phyloP scores from a whole-genome alignment of 177 flowering plant genomes.

The Tripterygium wilfordii region DNA sequence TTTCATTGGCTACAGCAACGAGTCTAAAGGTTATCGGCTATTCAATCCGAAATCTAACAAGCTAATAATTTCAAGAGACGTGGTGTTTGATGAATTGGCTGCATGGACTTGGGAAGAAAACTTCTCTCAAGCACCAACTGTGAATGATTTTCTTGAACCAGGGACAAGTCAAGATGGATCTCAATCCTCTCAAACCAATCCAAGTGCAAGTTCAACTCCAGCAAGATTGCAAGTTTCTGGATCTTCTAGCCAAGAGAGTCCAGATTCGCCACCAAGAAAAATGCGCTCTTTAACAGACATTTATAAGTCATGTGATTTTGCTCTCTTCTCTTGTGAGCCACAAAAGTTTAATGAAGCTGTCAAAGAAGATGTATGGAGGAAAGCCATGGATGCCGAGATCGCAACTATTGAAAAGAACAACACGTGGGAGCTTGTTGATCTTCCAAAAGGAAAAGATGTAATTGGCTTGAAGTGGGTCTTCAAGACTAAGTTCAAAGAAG shows the following conservation, averaged over 20 bases:
- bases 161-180: too few relatives aligned
- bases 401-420: background rate
- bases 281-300: background rate
- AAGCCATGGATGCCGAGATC: background rate
- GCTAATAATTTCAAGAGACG: background rate
- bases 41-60: background rate
- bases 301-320: background rate
- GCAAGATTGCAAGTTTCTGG: too few relatives aligned
- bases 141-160: too few relatives aligned
- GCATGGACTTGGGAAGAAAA: background rate
- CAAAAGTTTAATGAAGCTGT: background rate
- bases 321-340: background rate
- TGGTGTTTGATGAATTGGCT: background rate
- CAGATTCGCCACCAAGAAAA: background rate
- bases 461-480: background rate
- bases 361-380: background rate
- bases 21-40: background rate
- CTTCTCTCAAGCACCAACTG: too few relatives aligned
- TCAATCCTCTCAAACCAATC: too few relatives aligned
- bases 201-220: too few relatives aligned
- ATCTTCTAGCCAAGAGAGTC: too few relatives aligned
- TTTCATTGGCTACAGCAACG: background rate
- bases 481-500: background rate
- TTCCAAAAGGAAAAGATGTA: background rate
- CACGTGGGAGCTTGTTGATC: background rate